Evolutionary conservation across 768 basidiomycete genomes (phyloP).

Genomic region (Boletus rubroflammeus): DNA sequence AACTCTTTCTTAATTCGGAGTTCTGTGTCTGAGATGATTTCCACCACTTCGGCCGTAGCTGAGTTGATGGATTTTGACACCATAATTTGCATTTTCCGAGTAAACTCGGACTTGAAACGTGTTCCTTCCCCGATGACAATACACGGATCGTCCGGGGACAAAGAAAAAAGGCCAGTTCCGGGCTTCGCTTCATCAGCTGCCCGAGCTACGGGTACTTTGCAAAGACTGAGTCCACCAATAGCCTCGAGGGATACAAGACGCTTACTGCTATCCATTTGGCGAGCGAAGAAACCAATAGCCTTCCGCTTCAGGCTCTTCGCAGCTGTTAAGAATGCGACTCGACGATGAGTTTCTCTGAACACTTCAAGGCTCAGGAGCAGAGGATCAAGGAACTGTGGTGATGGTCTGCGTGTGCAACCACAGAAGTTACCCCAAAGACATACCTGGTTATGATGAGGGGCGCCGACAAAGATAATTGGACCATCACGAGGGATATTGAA

Average conservation of each 20-base stretch:
- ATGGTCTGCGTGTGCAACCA: conserved; percentile 13
- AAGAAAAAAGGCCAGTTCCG: conserved; percentile 66
- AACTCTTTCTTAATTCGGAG: conserved; percentile 85
- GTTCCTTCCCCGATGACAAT: conserved; percentile 83
- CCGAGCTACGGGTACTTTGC: conserved; percentile 84
- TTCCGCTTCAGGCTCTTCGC: conserved; percentile 82
- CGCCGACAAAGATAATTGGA: conserved; percentile 89
- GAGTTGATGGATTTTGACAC: conserved; percentile 79
- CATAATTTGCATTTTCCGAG: conserved; percentile 80
- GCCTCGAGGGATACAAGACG: conserved; percentile 1
- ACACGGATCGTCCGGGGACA: conserved; percentile 75
- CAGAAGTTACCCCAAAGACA: conserved; percentile 13
- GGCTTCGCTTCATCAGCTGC: conserved; percentile 82
- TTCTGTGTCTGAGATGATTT: conserved; percentile 86
- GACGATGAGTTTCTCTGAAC: conserved; percentile 74
- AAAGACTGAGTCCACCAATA: conserved; percentile 8
- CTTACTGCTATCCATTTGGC: conserved; percentile 86
- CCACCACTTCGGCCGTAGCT: conserved; percentile 75
- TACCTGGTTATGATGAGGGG: conserved; percentile 91
- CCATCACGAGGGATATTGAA: conserved; percentile 92
- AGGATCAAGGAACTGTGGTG: conserved; percentile 83
- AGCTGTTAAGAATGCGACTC: conserved; percentile 84
- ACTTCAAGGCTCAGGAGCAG: conserved; percentile 82
- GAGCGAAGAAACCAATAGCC: conserved; percentile 76
- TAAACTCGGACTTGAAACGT: conserved; percentile 67